Conservation (phyloP, 208 protist species). For the Leishmania major region DNA sequence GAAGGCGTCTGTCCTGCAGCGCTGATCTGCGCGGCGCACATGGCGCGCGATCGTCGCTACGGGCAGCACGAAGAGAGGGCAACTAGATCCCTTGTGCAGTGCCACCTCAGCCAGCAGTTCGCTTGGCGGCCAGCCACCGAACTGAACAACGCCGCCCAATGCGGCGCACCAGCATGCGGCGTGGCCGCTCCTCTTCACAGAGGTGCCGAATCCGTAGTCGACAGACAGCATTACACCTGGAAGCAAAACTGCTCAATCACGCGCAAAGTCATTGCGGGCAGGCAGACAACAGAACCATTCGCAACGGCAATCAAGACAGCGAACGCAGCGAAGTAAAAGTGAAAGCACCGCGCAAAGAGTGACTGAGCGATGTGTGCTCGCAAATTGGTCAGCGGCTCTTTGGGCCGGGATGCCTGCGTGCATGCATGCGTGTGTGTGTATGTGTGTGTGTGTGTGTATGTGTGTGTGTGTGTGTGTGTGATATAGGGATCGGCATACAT, state of each 20-base stretch:
- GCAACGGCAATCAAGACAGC: background rate
- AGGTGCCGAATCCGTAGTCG: conserved; percentile 43
- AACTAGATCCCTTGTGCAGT: conserved; percentile 36
- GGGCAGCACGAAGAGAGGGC: conserved; percentile 44
- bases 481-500: too few relatives aligned
- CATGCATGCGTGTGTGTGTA: too few relatives aligned
- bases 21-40: conserved; percentile 38
- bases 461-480: too few relatives aligned
- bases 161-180: conserved; percentile 48
- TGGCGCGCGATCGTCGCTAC: conserved; percentile 29
- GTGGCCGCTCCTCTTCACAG: conserved; percentile 45
- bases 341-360: background rate
- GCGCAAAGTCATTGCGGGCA: background rate
- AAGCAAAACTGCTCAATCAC: background rate
- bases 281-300: background rate
- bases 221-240: conserved; percentile 36
- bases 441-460: too few relatives aligned
- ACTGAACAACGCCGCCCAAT: conserved; percentile 46
- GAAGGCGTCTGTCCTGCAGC: conserved; percentile 8
- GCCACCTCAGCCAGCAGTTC: conserved; percentile 38
- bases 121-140: conserved; percentile 58
- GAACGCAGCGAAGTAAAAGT: background rate
- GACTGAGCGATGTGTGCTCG: background rate
- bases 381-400: background rate
- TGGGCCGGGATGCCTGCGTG: too few relatives aligned